Conservation (phyloP, 768 basidiomycete species). For the Lactifluus subvellereus region DNA sequence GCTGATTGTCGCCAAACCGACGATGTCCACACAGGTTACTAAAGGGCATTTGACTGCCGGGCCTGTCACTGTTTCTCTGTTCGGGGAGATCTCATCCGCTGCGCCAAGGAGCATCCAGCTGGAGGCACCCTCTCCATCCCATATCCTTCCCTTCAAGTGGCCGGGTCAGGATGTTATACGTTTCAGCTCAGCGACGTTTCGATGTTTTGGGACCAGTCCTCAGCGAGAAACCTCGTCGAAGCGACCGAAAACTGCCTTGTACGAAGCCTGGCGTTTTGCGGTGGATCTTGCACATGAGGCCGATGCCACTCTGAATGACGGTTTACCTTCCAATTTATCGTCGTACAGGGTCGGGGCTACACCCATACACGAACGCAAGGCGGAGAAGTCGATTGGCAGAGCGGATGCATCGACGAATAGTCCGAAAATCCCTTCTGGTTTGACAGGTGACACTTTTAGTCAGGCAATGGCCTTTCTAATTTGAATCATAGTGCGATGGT, state of each 20-base stretch:
- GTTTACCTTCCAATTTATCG: constrained; percentile 22
- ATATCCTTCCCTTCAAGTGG: constrained; percentile 38
- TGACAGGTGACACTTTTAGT: constrained; percentile 20
- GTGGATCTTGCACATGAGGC: constrained; percentile 22
- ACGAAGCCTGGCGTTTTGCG: constrained; percentile 20
- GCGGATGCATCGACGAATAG: neutral
- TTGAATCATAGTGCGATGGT: constrained; percentile 28
- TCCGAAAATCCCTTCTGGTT: neutral
- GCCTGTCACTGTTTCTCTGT: constrained; percentile 30
- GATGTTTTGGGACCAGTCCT: neutral
- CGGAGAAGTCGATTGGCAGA: neutral
- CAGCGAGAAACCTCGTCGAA: neutral
- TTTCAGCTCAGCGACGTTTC: constrained; percentile 39
- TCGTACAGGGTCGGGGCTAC: constrained; percentile 11
- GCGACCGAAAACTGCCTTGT: constrained; percentile 18
- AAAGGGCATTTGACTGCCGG: constrained; percentile 27
- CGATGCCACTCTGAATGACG: constrained; percentile 21
- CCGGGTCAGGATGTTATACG: constrained; percentile 35
- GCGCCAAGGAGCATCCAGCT: constrained; percentile 27
- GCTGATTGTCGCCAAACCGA: too few species aligned
- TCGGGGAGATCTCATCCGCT: constrained; percentile 29
- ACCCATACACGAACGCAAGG: neutral
- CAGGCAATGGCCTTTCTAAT: constrained; percentile 19
- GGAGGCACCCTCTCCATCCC: constrained; percentile 34
- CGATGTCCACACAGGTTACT: constrained; percentile 2